Percentiles rank a stretch among this genome's conserved stretches.
Conservation (phyloP, 805 yeast genomes). For the Limtongia smithiae region DNA sequence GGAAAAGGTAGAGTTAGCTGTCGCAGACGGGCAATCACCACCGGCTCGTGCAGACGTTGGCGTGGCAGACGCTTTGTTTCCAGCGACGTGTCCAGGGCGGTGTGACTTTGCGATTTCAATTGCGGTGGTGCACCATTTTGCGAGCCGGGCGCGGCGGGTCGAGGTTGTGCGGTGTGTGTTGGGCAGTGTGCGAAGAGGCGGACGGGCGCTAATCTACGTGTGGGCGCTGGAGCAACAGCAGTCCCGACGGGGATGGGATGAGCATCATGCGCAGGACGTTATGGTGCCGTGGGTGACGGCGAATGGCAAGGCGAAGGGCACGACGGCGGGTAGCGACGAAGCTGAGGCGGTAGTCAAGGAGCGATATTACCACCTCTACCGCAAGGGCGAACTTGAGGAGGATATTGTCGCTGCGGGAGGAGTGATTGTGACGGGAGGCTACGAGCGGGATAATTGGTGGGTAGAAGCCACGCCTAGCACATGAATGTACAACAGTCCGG, state of each 20-base stretch:
- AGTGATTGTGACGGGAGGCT: conserved; percentile 63
- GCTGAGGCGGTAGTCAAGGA: conserved; percentile 51
- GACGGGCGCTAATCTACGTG: conserved; percentile 72
- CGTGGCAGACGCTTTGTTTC: conserved; percentile 73
- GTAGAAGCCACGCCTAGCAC: conserved; percentile 32
- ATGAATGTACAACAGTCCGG: too few relatives aligned
- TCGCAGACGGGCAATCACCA: too few relatives aligned
- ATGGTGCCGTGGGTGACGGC: conserved; percentile 89
- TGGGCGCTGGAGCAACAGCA: conserved; percentile 95
- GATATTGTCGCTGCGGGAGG: conserved; percentile 75
- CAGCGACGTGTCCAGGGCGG: conserved; percentile 51
- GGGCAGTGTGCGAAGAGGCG: conserved; percentile 53
- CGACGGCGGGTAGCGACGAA: conserved; percentile 16
- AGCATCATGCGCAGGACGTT: conserved; percentile 89
- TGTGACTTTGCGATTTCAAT: conserved; percentile 89
- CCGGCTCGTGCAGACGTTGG: conserved; percentile 52
- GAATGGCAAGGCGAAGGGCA: conserved; percentile 19
- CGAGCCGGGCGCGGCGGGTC: conserved; percentile 75
- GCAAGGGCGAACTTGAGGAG: conserved; percentile 72
- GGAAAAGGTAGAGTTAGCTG: conserved; percentile 6
- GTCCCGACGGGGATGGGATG: conserved; percentile 85
- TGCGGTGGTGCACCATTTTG: conserved; percentile 93
- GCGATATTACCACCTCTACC: conserved; percentile 85
- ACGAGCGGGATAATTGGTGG: conserved; percentile 97
- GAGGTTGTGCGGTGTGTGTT: conserved; percentile 71